phyloP scores from a whole-genome alignment of 768 basidiomycete species.

The Lactarius hatsudake region DNA sequence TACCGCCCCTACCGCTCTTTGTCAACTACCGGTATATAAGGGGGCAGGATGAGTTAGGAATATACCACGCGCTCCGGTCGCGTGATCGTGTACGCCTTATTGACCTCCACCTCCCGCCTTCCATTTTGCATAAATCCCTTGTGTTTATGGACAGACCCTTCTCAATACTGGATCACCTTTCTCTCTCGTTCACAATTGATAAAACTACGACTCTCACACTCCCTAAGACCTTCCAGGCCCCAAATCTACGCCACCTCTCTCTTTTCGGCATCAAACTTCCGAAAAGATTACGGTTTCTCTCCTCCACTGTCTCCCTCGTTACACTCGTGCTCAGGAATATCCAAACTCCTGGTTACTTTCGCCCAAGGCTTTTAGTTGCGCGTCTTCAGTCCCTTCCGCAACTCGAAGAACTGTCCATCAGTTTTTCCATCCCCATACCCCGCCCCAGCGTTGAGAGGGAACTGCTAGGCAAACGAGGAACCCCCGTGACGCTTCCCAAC shows the following conservation, averaged over 20 bases:
- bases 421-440: constrained; percentile 1
- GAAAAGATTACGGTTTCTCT: not conserved
- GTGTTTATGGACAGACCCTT: not conserved
- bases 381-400: not conserved
- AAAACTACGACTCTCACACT: not conserved
- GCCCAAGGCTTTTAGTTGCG: not conserved
- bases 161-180: not conserved
- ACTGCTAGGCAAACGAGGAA: not conserved
- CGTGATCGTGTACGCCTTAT: not conserved
- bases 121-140: not conserved
- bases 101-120: not conserved
- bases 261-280: not conserved
- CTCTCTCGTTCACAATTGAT: not conserved
- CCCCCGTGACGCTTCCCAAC: not conserved
- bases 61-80: not conserved
- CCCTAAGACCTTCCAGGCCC: not conserved
- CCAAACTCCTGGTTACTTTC: not conserved
- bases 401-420: constrained; percentile 5
- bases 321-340: not conserved
- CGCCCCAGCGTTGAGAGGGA: not conserved
- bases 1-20: not conserved
- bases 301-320: not conserved
- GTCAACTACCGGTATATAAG: not conserved
- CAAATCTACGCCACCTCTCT: not conserved
- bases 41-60: not conserved